These are phyloP conservation scores for Cryptococcus sp. DNA, from an alignment of 1,284 basidiomycete genomes.

Conservation along the genomic window DNA sequence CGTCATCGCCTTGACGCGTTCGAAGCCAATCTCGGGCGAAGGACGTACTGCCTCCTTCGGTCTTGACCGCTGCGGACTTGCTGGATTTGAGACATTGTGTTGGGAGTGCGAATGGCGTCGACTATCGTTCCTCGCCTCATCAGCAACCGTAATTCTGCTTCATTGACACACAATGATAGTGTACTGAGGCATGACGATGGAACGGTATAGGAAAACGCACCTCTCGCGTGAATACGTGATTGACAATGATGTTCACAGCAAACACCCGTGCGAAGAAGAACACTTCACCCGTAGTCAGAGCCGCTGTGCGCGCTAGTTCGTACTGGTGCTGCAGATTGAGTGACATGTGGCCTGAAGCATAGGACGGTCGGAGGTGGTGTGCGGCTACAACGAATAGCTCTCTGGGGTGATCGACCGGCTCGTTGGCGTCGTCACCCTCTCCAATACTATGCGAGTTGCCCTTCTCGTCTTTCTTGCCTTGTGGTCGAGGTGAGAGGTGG, in stretches of 20 bases:
- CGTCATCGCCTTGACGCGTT: too few species aligned
- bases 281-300: conserved; percentile 21
- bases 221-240: conserved; percentile 25
- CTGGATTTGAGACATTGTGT: too few species aligned
- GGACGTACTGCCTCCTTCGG: too few species aligned
- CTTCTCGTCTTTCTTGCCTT: conserved; percentile 8
- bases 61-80: too few species aligned
- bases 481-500: not conserved
- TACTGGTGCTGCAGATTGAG: not conserved
- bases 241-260: conserved; percentile 22
- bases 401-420: not conserved
- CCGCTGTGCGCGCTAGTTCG: not conserved
- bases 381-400: conserved; percentile 9
- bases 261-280: conserved; percentile 41
- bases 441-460: not conserved
- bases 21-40: too few species aligned
- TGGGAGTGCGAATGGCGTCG: too few species aligned
- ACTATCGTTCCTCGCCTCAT: too few species aligned
- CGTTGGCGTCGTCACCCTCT: not conserved
- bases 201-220: conserved; percentile 18
- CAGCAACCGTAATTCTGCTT: too few species aligned
- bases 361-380: not conserved
- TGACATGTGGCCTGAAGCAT: conserved; percentile 8
- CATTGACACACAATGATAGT: not conserved
- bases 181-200: conserved; percentile 1